phyloP scores from a whole-genome alignment of 768 basidiomycete genomes.

The Agaricus sinodeliciosus region DNA sequence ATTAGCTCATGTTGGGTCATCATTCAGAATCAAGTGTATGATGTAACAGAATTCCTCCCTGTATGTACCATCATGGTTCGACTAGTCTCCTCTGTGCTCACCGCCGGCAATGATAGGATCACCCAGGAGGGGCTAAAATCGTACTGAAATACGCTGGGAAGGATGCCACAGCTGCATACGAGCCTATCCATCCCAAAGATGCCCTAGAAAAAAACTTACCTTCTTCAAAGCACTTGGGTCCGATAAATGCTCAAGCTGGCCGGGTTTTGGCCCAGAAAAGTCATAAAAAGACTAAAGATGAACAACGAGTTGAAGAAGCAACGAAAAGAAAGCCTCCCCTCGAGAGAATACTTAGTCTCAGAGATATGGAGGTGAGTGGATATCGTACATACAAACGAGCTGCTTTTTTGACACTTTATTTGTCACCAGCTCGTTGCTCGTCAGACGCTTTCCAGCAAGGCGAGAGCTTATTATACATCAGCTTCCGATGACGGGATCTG shows the following conservation, averaged over 20 bases:
- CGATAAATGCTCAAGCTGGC: conserved; percentile 43
- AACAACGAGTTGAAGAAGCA: conserved; percentile 59
- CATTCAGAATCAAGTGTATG: conserved; percentile 75
- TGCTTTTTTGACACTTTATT: neutral
- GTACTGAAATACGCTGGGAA: conserved; percentile 81
- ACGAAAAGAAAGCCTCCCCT: conserved; percentile 58
- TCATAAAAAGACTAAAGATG: conserved; percentile 58
- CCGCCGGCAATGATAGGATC: conserved; percentile 36
- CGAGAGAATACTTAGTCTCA: conserved; percentile 62
- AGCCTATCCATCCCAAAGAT: conserved; percentile 82
- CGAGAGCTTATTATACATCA: conserved; percentile 80
- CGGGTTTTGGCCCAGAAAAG: conserved; percentile 30
- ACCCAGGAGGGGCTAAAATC: conserved; percentile 77
- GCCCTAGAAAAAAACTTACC: conserved; percentile 70
- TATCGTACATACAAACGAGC: neutral
- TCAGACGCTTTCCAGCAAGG: conserved; percentile 65
- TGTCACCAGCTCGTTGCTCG: conserved; percentile 58
- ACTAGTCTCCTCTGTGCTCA: neutral
- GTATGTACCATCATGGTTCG: conserved; percentile 26
- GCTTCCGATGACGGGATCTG: conserved; percentile 82
- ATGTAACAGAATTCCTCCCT: conserved; percentile 73
- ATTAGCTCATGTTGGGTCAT: conserved; percentile 82
- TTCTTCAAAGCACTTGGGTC: conserved; percentile 65
- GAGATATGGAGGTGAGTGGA: conserved; percentile 70
- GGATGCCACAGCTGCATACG: conserved; percentile 73